Evolutionary conservation across 768 basidiomycete species (phyloP).

Genomic region (Clathrus columnatus): DNA sequence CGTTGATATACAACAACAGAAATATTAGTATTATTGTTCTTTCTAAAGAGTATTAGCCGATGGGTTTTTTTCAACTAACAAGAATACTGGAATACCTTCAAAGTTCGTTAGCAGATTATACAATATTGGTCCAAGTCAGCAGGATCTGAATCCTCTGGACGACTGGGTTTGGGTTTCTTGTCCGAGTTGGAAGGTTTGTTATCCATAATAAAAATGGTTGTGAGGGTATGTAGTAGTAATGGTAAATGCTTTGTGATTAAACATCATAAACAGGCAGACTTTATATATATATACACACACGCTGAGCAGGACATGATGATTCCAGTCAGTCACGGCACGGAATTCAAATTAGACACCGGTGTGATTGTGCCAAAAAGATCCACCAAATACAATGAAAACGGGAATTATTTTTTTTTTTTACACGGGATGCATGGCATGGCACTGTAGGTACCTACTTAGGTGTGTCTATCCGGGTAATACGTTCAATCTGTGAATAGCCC

Average conservation of each 20-base stretch:
- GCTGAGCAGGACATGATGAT: background rate
- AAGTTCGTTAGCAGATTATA: background rate
- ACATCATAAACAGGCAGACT: background rate
- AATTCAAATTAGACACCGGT: background rate
- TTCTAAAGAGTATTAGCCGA: no score
- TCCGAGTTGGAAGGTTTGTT: background rate
- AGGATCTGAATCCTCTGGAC: background rate
- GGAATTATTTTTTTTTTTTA: background rate
- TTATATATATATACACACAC: background rate
- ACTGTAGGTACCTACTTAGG: background rate
- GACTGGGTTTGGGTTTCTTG: background rate
- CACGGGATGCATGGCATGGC: background rate
- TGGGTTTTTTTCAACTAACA: no score
- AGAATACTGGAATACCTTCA: no score
- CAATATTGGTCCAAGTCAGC: background rate
- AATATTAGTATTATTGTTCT: no score
- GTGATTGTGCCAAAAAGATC: background rate
- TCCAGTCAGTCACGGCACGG: no score
- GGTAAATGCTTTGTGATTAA: background rate
- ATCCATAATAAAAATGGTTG: background rate
- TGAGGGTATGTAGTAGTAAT: background rate
- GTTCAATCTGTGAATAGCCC: constrained; percentile 2
- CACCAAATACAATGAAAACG: background rate
- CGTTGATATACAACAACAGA: no score
- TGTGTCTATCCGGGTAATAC: no score